Percentiles rank a stretch among this genome's conserved stretches.
These are phyloP conservation scores for Colletotrichum magnum DNA, from an alignment of 2,329 filamentous ascomycete species.

Conservation along the genomic window DNA sequence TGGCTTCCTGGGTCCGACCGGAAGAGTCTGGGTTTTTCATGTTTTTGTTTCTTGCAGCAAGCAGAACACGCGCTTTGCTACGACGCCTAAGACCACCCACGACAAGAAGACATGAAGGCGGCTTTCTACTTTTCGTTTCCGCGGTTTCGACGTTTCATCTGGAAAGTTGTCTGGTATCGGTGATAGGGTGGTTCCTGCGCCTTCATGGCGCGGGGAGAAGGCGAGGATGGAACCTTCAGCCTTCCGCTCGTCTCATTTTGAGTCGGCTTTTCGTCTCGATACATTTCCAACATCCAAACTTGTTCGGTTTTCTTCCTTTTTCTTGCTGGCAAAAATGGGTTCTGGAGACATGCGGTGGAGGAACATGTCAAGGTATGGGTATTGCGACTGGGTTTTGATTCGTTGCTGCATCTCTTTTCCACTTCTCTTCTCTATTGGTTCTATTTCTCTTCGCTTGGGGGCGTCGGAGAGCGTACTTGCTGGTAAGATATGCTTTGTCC, in stretches of 20 bases:
- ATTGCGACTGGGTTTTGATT: no score
- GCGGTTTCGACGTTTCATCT: not conserved
- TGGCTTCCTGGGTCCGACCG: not conserved
- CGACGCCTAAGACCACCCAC: constrained; percentile 36
- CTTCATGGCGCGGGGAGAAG: no score
- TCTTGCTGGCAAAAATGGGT: no score
- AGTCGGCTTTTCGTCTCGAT: no score
- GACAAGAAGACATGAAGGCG: constrained; percentile 35
- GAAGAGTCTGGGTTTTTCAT: no score
- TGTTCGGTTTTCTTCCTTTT: no score
- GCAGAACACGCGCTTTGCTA: constrained; percentile 39
- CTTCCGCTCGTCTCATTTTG: no score
- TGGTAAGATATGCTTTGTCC: constrained; percentile 35
- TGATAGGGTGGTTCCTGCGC: no score
- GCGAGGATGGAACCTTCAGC: no score
- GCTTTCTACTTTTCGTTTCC: constrained; percentile 22
- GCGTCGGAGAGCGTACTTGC: constrained; percentile 40
- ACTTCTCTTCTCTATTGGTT: constrained; percentile 5
- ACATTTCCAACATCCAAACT: no score
- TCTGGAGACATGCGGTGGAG: not conserved
- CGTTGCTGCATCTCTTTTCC: not conserved
- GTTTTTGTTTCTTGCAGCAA: constrained; percentile 27
- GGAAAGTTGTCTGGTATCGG: no score
- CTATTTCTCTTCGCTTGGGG: constrained; percentile 2
- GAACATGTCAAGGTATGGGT: not conserved